phyloP scores from a whole-genome alignment of 2,329 filamentous ascomycete genomes.

The Talaromyces rugulosus region DNA sequence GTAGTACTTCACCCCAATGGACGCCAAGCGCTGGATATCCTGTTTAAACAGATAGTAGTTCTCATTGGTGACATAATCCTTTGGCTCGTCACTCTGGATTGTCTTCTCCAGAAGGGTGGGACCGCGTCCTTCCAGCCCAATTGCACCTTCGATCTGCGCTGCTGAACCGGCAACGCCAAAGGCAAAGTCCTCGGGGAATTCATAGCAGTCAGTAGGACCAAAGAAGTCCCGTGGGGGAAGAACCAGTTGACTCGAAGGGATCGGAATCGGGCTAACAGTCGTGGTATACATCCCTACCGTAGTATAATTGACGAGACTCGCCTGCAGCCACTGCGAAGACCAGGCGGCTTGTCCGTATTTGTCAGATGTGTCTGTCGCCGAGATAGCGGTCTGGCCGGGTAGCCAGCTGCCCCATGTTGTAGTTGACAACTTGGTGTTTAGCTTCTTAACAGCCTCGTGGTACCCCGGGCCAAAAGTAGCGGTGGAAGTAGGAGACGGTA shows the following conservation, averaged over 20 bases:
- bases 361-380: constrained; percentile 24
- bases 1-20: constrained; percentile 37
- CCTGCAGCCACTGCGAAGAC: constrained; percentile 30
- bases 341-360: constrained; percentile 35
- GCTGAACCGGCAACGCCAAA: constrained; percentile 42
- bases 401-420: constrained; percentile 33
- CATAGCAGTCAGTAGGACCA: constrained; percentile 32
- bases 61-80: constrained; percentile 48
- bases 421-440: constrained; percentile 22
- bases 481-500: constrained; percentile 26
- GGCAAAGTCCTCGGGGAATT: constrained; percentile 37
- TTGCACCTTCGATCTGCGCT: constrained; percentile 44
- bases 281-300: constrained; percentile 43
- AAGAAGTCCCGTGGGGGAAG: constrained; percentile 53
- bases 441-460: constrained; percentile 20
- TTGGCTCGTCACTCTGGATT: constrained; percentile 25
- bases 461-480: constrained; percentile 25
- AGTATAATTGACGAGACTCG: constrained; percentile 29
- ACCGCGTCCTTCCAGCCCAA: constrained; percentile 36
- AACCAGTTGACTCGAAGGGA: constrained; percentile 53
- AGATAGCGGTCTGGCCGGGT: constrained; percentile 23
- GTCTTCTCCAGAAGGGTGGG: constrained; percentile 39
- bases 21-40: constrained; percentile 37
- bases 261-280: constrained; percentile 52
- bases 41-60: constrained; percentile 51